phyloP scores from a whole-genome alignment of 2,329 filamentous ascomycete genomes.

The Fusarium liriodendri region DNA sequence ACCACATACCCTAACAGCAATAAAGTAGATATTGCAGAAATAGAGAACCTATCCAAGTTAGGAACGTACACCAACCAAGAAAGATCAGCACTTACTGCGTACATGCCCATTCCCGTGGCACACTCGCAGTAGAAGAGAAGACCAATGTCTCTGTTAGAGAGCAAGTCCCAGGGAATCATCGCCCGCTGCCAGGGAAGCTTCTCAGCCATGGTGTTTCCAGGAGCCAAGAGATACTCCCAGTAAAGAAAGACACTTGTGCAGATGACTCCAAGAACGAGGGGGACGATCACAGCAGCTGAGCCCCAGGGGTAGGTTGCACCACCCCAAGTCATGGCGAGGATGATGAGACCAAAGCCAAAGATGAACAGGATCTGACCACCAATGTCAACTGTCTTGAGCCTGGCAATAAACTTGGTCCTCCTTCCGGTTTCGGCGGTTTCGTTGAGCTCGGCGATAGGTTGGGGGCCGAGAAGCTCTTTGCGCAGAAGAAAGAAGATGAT shows the following conservation, averaged over 20 bases:
- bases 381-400: conserved; percentile 66
- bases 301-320: conserved; percentile 65
- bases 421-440: conserved; percentile 50
- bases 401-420: conserved; percentile 51
- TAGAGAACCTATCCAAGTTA: conserved; percentile 66
- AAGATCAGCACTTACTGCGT: conserved; percentile 49
- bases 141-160: conserved; percentile 67
- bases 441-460: conserved; percentile 58
- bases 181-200: conserved; percentile 66
- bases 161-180: conserved; percentile 73
- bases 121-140: conserved; percentile 74
- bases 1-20: conserved; percentile 59
- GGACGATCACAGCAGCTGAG: conserved; percentile 59
- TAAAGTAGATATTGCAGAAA: conserved; percentile 77
- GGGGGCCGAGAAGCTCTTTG: conserved; percentile 67
- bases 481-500: conserved; percentile 67
- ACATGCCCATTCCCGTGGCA: conserved; percentile 67
- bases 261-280: conserved; percentile 59
- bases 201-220: conserved; percentile 58
- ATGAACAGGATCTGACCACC: conserved; percentile 69
- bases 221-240: conserved; percentile 66
- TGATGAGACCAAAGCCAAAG: conserved; percentile 63
- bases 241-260: conserved; percentile 56
- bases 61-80: conserved; percentile 43
- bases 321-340: conserved; percentile 67